phyloP scores from a whole-genome alignment of 441 rosid species.

The Dalechampia spathulata region DNA sequence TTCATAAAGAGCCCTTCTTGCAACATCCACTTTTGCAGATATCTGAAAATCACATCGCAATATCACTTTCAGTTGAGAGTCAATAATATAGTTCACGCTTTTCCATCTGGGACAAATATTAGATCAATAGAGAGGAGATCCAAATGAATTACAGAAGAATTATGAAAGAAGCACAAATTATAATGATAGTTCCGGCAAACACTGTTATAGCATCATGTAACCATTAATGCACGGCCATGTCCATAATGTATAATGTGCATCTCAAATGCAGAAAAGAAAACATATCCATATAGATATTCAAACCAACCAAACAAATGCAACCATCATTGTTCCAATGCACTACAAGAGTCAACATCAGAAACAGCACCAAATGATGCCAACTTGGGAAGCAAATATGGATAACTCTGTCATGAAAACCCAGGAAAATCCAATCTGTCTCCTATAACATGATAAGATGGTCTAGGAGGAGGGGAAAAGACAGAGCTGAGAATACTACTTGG shows the following conservation, averaged over 20 bases:
- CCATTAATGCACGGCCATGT: no score
- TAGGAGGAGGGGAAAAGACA: conserved; percentile 1
- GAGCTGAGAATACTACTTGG: neutral
- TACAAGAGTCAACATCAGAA: no score
- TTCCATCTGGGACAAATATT: neutral
- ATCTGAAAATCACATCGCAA: conserved; percentile 36
- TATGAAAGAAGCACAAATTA: neutral
- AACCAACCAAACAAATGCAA: no score
- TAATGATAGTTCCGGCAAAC: neutral
- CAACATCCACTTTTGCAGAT: conserved; percentile 40
- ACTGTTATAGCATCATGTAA: no score
- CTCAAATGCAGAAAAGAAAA: no score
- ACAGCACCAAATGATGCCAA: neutral
- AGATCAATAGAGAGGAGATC: neutral
- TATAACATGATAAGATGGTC: neutral
- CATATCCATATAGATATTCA: no score
- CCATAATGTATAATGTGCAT: no score
- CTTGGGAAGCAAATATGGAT: neutral
- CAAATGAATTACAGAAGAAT: neutral
- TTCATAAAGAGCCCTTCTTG: conserved; percentile 48
- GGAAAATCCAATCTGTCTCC: neutral
- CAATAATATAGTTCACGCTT: neutral
- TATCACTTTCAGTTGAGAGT: conserved; percentile 16
- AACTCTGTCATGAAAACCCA: neutral
- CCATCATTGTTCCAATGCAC: no score